Base-by-base conservation (phyloP, 2,329 filamentous ascomycete genomes). In the Sordariomycetes sp. region DNA sequence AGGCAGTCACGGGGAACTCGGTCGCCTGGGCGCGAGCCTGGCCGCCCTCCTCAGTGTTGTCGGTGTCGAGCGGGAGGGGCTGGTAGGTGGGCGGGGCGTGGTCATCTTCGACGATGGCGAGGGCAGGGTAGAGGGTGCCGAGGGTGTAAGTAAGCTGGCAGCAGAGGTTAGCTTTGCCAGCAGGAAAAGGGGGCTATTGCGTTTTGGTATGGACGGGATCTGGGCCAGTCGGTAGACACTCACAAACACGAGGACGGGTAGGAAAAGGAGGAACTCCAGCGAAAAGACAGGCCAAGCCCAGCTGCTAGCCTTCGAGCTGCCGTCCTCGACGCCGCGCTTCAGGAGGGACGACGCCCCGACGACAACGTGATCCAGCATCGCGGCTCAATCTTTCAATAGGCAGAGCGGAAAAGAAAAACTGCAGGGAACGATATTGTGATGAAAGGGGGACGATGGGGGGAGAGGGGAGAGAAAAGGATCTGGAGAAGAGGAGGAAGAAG, bases 41-140 rank as follows among this genome's bases (percentile, higher is more conserved):
- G 20, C 46, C 46, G 20, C 46, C 46, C 46, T 50, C 46, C 50
- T 71, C 69, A 54, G 64, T 62, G 63, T 70, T 65, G 61, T 71
- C 70, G 61, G 73, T 69, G 43, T 73, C 74, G 65, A 76, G 69
- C 52, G 76, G 67, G 53, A 83, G 68, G 56, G 79, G 74, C 59
- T 80, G 76, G 70, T 83, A 83, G 32, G 74, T 73, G 5, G 80
- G 79, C 55, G 79, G 77, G 57, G 57, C 57, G 40, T 75, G 75
- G 56, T 81, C 79, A 69, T 83, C 78, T 65, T 84, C 81, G 63
- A 83, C 70, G 61, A 82, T 81, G 67, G 80, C 78, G 60, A 83
- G 74, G 58, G 78, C 75, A 52, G 79, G 76, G 65, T 77, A 80
- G 64, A 84, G 66, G 59, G 70, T 69, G 57, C 72, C 67, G 55